Evolutionary conservation across 2,329 filamentous ascomycete species (phyloP).

Genomic region (Fusarium euwallaceae): DNA sequence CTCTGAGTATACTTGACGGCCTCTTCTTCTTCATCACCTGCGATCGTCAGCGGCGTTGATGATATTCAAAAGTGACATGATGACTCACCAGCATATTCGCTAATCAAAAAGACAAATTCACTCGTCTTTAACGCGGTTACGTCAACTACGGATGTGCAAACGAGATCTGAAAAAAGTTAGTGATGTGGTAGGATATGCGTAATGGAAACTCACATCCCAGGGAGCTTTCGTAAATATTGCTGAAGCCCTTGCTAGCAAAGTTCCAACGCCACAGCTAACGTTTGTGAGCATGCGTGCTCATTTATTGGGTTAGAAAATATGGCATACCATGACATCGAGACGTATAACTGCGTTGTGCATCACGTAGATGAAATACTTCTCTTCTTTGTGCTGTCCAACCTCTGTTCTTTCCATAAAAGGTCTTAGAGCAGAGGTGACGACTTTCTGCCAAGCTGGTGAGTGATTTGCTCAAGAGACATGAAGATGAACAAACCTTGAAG

Average conservation of each 20-base stretch:
- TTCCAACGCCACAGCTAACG: not conserved
- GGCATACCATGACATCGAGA: not conserved
- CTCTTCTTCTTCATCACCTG: not conserved
- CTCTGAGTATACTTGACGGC: not conserved
- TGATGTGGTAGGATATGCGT: not conserved
- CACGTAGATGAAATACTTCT: not conserved
- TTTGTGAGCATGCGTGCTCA: not conserved
- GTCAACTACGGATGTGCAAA: not conserved
- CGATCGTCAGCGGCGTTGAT: not conserved
- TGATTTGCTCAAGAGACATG: not conserved
- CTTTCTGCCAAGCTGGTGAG: not conserved
- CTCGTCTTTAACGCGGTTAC: not conserved
- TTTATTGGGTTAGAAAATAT: not conserved
- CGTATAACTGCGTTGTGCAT: not conserved
- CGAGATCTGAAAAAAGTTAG: not conserved
- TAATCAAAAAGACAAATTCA: not conserved
- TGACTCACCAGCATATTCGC: not conserved
- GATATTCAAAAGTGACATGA: not conserved
- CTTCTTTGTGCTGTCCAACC: not conserved
- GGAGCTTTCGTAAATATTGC: not conserved
- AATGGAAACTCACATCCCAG: not conserved
- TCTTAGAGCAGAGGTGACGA: not conserved
- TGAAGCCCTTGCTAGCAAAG: not conserved
- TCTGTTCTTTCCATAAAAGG: not conserved
- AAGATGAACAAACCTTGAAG: not conserved